phyloP scores from a whole-genome alignment of 768 basidiomycete species.

The Saitozyma podzolica region DNA sequence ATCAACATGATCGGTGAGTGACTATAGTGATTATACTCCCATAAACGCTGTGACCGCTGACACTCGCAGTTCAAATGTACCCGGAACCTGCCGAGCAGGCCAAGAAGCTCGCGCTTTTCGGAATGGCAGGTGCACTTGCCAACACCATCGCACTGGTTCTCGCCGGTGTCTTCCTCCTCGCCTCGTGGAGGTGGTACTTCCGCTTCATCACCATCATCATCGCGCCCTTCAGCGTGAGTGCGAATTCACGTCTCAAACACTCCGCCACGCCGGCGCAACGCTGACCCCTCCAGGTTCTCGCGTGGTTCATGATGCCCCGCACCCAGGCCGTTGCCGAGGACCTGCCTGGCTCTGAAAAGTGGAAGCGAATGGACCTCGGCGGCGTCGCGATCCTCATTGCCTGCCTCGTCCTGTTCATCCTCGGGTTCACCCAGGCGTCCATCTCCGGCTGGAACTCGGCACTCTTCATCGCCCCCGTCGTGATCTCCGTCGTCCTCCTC shows the following conservation, averaged over 20 bases:
- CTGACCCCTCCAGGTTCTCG: slow-evolving; percentile 31
- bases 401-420: slow-evolving; percentile 43
- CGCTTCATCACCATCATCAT: slow-evolving; percentile 42
- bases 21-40: not conserved
- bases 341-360: slow-evolving; percentile 34
- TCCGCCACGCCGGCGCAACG: not conserved
- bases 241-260: no score
- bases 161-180: slow-evolving; percentile 47
- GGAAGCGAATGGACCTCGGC: slow-evolving; percentile 46
- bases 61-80: slow-evolving; percentile 36
- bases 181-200: slow-evolving; percentile 51
- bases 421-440: slow-evolving; percentile 46
- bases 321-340: slow-evolving; percentile 43
- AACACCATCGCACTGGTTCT: slow-evolving; percentile 45
- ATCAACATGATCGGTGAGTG: slow-evolving; percentile 42
- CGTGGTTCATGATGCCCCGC: slow-evolving; percentile 45
- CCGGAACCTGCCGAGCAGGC: slow-evolving; percentile 42
- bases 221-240: not conserved
- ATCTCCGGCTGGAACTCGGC: slow-evolving; percentile 40
- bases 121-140: slow-evolving; percentile 43
- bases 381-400: slow-evolving; percentile 42
- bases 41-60: no score
- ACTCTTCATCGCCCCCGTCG: slow-evolving; percentile 47
- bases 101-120: slow-evolving; percentile 45
- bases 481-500: slow-evolving; percentile 37